Evolutionary conservation across 345 rosid genomes (phyloP).

Genomic region (Eucalyptus regnans): DNA sequence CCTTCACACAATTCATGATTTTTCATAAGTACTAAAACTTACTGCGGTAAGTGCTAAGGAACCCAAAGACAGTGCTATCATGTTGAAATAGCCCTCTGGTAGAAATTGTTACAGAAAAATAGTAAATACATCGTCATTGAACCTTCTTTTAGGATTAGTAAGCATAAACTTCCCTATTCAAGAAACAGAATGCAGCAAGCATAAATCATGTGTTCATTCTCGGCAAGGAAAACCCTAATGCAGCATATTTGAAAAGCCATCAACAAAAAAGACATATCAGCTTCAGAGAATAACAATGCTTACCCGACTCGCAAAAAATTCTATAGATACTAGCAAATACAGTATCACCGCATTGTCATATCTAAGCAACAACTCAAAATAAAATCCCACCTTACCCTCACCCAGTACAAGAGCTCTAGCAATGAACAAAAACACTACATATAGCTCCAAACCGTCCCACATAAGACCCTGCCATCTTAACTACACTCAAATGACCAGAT

Average conservation of each 20-base stretch:
- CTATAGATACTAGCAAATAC: not conserved
- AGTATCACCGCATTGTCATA: not conserved
- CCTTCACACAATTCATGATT: not conserved
- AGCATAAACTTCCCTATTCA: no score
- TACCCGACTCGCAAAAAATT: not conserved
- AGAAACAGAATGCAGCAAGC: no score
- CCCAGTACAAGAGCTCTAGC: not conserved
- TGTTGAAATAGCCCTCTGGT: no score
- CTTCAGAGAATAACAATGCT: not conserved
- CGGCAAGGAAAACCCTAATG: not conserved
- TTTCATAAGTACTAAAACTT: not conserved
- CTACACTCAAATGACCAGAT: not conserved
- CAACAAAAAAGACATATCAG: not conserved
- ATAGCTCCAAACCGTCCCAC: not conserved
- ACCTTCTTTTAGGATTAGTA: no score
- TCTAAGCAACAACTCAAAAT: not conserved
- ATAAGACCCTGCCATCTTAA: not conserved
- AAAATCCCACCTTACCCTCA: not conserved
- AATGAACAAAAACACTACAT: not conserved
- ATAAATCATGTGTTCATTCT: not conserved
- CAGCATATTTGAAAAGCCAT: not conserved
- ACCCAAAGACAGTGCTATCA: no score
- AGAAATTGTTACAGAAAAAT: no score
- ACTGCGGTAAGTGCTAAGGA: no score
- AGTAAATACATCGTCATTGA: no score